A percentile compares a stretch with the other conserved stretches of the same genome.
Conservation (phyloP, 2,329 filamentous ascomycete species). For the Colletotrichum karsti region DNA sequence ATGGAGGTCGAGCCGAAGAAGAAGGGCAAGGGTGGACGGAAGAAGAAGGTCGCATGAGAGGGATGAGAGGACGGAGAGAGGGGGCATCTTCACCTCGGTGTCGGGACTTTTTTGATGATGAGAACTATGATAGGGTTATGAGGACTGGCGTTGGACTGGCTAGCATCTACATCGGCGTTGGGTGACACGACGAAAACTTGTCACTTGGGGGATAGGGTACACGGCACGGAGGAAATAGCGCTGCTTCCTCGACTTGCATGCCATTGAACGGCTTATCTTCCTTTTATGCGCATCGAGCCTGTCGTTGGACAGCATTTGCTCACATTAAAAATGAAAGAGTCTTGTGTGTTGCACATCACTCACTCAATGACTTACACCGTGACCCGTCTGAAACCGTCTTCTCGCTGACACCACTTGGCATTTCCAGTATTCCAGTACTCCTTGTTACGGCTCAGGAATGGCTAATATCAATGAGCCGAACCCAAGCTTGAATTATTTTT, state of each 20-base stretch:
- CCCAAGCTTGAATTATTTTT: too few species aligned
- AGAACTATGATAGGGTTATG: constrained; percentile 29
- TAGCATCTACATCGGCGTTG: constrained; percentile 38
- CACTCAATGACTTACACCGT: constrained; percentile 20
- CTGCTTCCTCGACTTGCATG: constrained; percentile 26
- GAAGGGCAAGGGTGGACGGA: constrained; percentile 54
- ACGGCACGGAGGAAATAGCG: constrained; percentile 22
- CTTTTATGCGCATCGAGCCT: constrained; percentile 11
- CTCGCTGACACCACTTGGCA: neutral
- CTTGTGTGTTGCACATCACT: neutral
- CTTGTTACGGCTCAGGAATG: too few species aligned
- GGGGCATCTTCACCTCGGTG: neutral
- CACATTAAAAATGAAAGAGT: constrained; percentile 13
- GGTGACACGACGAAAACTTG: constrained; percentile 27
- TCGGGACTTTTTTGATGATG: constrained; percentile 12
- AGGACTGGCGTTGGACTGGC: constrained; percentile 34
- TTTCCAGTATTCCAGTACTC: too few species aligned
- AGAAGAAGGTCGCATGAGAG: constrained; percentile 55
- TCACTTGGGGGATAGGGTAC: constrained; percentile 24
- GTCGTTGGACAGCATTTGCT: constrained; percentile 9
- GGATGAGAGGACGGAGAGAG: too few species aligned
- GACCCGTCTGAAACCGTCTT: constrained; percentile 4
- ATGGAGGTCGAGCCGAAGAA: constrained; percentile 56
- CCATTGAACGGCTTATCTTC: constrained; percentile 23
- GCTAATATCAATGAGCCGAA: too few species aligned